phyloP scores from a whole-genome alignment of 2,329 filamentous ascomycete species.

The Cladorrhinum sp. region DNA sequence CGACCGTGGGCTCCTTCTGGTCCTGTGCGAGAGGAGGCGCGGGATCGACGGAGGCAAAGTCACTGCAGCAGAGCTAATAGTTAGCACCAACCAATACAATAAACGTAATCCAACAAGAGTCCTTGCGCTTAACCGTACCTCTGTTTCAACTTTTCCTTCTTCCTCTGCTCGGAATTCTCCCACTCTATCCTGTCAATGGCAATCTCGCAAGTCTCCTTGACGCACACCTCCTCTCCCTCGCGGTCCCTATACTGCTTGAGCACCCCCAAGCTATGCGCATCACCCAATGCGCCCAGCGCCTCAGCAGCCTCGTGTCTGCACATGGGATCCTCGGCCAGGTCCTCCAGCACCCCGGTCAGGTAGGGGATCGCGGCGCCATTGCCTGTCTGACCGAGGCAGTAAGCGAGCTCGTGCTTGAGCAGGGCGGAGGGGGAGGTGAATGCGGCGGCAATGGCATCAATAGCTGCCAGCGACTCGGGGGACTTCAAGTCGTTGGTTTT shows the following conservation, averaged over 20 bases:
- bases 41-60: constrained; percentile 93
- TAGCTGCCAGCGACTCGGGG: constrained; percentile 50
- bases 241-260: constrained; percentile 73
- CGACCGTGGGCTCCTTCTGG: constrained; percentile 64
- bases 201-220: constrained; percentile 96
- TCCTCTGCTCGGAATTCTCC: constrained; percentile 73
- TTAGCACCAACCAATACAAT: constrained; percentile 29
- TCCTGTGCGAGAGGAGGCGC: constrained; percentile 82
- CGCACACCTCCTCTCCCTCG: constrained; percentile 69
- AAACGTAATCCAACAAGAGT: background rate
- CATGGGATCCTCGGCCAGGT: constrained; percentile 87
- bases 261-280: constrained; percentile 68
- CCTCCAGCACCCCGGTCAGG: constrained; percentile 69
- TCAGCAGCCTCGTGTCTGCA: constrained; percentile 95
- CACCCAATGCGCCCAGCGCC: constrained; percentile 83
- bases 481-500: constrained; percentile 54
- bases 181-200: constrained; percentile 91
- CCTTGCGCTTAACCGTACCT: constrained; percentile 54
- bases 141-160: constrained; percentile 72
- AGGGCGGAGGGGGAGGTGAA: constrained; percentile 83
- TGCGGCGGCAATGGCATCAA: constrained; percentile 81
- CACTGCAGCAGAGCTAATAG: constrained; percentile 50
- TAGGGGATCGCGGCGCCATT: constrained; percentile 71
- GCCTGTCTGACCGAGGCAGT: constrained; percentile 89
- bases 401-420: constrained; percentile 94